These are phyloP conservation scores for Phaffia tasmanica DNA, from an alignment of 768 basidiomycete genomes.

Conservation along the genomic window DNA sequence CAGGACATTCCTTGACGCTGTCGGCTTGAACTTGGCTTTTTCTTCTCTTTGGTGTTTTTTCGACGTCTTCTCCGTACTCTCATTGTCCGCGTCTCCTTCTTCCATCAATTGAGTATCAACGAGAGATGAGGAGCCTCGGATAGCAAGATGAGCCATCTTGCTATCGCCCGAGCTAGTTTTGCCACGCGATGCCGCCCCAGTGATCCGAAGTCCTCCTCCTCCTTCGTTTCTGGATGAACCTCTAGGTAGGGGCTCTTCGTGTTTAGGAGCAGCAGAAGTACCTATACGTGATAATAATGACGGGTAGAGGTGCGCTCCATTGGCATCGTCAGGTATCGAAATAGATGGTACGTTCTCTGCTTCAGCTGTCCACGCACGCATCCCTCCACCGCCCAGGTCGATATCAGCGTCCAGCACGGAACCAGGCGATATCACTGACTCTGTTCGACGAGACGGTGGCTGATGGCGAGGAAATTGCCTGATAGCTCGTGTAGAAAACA, in stretches of 20 bases:
- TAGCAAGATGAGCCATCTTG: too few relatives aligned
- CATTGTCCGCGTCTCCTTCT: too few relatives aligned
- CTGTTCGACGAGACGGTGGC: not conserved
- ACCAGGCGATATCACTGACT: too few relatives aligned
- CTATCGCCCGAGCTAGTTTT: too few relatives aligned
- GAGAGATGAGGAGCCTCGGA: too few relatives aligned
- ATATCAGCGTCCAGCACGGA: not conserved
- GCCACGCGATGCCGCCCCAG: too few relatives aligned
- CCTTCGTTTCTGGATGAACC: too few relatives aligned
- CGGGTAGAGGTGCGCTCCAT: not conserved
- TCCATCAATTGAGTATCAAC: too few relatives aligned
- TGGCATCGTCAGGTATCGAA: not conserved
- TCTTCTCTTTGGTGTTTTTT: not conserved
- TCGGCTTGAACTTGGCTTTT: not conserved
- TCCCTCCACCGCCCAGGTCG: conserved; percentile 6
- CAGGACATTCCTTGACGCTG: conserved; percentile 9
- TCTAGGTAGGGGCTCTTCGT: too few relatives aligned
- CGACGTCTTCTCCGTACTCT: not conserved
- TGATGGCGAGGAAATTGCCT: not conserved
- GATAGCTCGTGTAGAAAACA: not conserved
- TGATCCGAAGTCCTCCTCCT: too few relatives aligned
- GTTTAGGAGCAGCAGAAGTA: too few relatives aligned
- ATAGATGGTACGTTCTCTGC: not conserved
- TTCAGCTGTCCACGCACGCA: conserved; percentile 8
- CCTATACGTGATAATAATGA: too few relatives aligned